These are phyloP conservation scores for Antitrichia curtipendula DNA, from an alignment of 225 moss, liverwort and hornwort genomes.

Conservation along the genomic window DNA sequence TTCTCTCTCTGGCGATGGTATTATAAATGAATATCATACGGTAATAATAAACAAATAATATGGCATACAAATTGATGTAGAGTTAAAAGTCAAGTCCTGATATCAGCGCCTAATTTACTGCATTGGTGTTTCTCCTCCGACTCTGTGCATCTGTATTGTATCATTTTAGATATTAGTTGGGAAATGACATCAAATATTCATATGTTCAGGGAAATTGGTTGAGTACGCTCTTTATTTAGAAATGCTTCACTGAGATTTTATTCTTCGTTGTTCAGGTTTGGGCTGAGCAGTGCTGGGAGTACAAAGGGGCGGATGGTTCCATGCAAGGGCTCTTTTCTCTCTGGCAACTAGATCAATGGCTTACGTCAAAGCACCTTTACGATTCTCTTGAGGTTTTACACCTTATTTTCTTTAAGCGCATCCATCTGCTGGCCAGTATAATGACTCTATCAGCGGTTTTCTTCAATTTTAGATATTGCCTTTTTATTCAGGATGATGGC, in stretches of 20 bases:
- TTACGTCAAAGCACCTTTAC: conserved; percentile 23
- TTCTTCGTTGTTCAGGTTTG: conserved; percentile 15
- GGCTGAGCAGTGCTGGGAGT: conserved; percentile 34
- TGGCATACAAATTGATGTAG: background rate
- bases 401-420: background rate
- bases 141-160: background rate
- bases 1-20: background rate
- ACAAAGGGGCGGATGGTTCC: conserved; percentile 28
- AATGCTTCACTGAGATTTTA: background rate
- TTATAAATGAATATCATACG: background rate
- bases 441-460: background rate
- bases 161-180: background rate
- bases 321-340: conserved; percentile 37
- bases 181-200: background rate
- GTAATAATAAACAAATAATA: background rate
- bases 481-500: background rate
- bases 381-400: conserved; percentile 17
- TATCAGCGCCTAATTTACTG: background rate
- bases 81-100: background rate
- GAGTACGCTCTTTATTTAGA: background rate
- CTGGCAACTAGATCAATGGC: conserved; percentile 38
- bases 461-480: background rate
- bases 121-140: background rate
- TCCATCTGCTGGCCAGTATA: background rate
- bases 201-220: background rate